Evolutionary conservation across 2,329 filamentous ascomycete genomes (phyloP), one percentile per base, ranked within the genome.

Genomic region (Scytalidium sp.): DNA sequence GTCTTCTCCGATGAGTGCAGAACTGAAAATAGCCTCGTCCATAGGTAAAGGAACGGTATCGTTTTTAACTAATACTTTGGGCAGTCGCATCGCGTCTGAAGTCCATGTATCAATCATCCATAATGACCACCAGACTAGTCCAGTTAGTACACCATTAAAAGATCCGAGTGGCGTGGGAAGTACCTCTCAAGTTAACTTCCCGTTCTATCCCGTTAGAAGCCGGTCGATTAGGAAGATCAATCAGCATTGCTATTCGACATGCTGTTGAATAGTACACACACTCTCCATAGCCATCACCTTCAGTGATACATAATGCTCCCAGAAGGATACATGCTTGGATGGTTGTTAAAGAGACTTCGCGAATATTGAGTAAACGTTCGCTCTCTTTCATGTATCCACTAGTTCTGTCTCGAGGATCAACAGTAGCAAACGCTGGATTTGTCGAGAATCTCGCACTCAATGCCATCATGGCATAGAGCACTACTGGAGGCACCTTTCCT

Each of bases 81-180:
- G 52, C 23, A 60, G 55, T 11, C 50, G 32, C 10, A 60, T 54
- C 3, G 49, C 50, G 6, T 48, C 46, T n/a, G 56, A 60, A 9
- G 53, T 55, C 58, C 58, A 60, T n/a, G 56, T 51, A 49, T 60
- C 58, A 19, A 58, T 50, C 54, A 56, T 59, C 19, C 51, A 58
- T 2, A 60, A 41, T 6, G 58, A 52, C 50, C 56, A 59, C 56
- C 57, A 60, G 6, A 59, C 55, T 60, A 13, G 5, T 40, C 23
- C n/a, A 15, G 36, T 57, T 36, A 57, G 43, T 22, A 40, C 2
- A 20, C 21, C 39, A 2, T 49, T 19, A 11, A 41, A 13, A 22
- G 11, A 25, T 19, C 36, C 19, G 17, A 50, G 3, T 15, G 19
- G 19, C 23, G 20, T 23, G 17, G n/a, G 19, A 48, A 46, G 32